Base-by-base conservation (phyloP, 1,284 basidiomycete genomes). In the Sporisorium graminicola region DNA sequence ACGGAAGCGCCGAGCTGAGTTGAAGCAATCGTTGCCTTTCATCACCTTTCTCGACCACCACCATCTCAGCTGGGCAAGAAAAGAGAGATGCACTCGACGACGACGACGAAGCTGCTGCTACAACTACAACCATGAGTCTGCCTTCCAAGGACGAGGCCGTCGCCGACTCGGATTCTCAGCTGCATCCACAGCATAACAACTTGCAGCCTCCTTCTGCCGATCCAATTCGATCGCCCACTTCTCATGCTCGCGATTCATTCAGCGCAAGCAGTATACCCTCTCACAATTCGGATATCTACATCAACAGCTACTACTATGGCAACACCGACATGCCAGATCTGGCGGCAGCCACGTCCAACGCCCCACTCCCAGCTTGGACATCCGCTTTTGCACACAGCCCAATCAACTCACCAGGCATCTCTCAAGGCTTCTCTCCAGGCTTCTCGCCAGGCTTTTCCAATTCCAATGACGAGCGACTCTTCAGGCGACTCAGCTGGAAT, bases 291-390 rank as follows among this genome's bases (percentile, higher is more conserved):
- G 67, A 69, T 27, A 67, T 67, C 50, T 78, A 73, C 66, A 76
- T 78, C 65, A 76, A 73, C 61, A 69, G 65, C 65, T 78, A 78
- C 54, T 78, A 78, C 55, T 78, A 78, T 54, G 77, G 77, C 49
- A 78, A 78, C 46, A 50, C 50, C 20, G 56, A 78, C 35, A 78
- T 78, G 74, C 63, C 69, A n/a, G 73, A 78, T n/a, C 31, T 76
- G 3, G 29, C 44, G 0, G 31, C 46, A 0, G 33, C 18, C 22
- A 18, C 53, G 8, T 47, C 74, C 33, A 61, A 46, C 20, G 40
- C 40, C 20, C 31, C 63, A 5, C 58, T 58, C 5, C 59, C 66
- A 5, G 44, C 50, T 18, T 67, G 70, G 70, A 50, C 57, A 2
- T 42, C 57, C 1, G 40, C 43, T n/a, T 52, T 65, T 31, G 47